Conservation (phyloP, 2,329 filamentous ascomycete species). For the Arthroderma sp. region DNA sequence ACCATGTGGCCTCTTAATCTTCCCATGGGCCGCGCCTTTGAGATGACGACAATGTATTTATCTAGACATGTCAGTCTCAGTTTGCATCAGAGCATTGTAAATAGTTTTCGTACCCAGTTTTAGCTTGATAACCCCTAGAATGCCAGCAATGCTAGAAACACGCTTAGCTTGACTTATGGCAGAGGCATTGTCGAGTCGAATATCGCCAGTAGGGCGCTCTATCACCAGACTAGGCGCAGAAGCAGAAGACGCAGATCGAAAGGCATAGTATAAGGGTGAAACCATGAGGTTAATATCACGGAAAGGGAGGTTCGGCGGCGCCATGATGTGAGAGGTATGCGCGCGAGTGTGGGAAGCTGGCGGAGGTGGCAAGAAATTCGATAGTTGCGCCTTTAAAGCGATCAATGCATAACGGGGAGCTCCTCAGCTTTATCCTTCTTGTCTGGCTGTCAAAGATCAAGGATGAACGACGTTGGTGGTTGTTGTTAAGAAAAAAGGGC, state of each 20-base stretch:
- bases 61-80: conserved; percentile 35
- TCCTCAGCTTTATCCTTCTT: too few species aligned
- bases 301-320: conserved; percentile 51
- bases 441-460: too few species aligned
- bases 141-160: conserved; percentile 88
- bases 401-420: too few species aligned
- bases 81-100: background rate
- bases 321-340: conserved; percentile 9
- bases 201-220: conserved; percentile 81
- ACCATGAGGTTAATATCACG: conserved; percentile 95
- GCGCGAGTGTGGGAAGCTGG: background rate
- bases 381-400: background rate
- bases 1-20: conserved; percentile 91
- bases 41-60: conserved; percentile 95
- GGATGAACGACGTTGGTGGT: too few species aligned
- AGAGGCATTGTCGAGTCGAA: conserved; percentile 70
- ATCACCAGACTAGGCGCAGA: conserved; percentile 77
- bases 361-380: too few species aligned
- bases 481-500: too few species aligned
- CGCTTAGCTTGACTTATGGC: conserved; percentile 58
- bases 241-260: conserved; percentile 87
- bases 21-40: conserved; percentile 81
- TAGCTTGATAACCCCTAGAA: conserved; percentile 84
- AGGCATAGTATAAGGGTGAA: conserved; percentile 83
- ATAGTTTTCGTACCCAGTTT: conserved; percentile 56